A percentile compares a stretch with the other conserved stretches of the same genome.
Evolutionary conservation across 805 yeast species (phyloP).

Genomic region (Candida vartiovaarae): DNA sequence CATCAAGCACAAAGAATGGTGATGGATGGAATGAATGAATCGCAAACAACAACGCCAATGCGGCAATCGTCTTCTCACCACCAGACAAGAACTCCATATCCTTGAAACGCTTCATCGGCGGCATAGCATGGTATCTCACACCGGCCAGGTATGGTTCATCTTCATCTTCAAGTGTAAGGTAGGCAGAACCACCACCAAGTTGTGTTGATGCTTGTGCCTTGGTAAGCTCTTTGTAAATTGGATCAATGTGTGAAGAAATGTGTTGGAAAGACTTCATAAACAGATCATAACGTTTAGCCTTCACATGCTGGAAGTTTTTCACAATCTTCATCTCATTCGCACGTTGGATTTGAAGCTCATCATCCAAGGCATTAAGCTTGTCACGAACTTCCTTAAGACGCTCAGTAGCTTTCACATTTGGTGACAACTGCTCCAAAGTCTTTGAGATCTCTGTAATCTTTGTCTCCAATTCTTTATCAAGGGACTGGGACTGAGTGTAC

Average conservation of each 20-base stretch:
- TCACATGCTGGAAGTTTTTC: constrained; percentile 52
- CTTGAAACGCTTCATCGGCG: constrained; percentile 88
- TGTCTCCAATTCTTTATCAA: constrained; percentile 27
- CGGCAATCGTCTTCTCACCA: constrained; percentile 96
- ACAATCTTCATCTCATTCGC: constrained; percentile 48
- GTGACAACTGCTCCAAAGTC: constrained; percentile 42
- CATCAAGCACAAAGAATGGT: constrained; percentile 93
- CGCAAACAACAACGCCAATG: constrained; percentile 85
- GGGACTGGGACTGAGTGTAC: constrained; percentile 27
- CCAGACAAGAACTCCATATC: constrained; percentile 93
- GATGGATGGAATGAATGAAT: constrained; percentile 87
- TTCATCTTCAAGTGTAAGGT: constrained; percentile 76
- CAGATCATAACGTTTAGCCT: constrained; percentile 46
- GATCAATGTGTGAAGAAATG: constrained; percentile 64
- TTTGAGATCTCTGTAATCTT: constrained; percentile 32
- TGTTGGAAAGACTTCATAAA: constrained; percentile 76
- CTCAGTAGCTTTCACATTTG: constrained; percentile 77
- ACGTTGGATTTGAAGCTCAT: constrained; percentile 57
- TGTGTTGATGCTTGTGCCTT: constrained; percentile 41
- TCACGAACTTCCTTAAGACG: constrained; percentile 63
- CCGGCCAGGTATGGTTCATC: constrained; percentile 87
- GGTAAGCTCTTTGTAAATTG: constrained; percentile 81
- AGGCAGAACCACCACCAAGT: constrained; percentile 91
- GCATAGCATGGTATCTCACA: constrained; percentile 87
- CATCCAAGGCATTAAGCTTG: constrained; percentile 52